Evolutionary conservation across 2,329 filamentous ascomycete species (phyloP), one percentile per base, ranked within the genome.

Genomic region (Botrytis byssoidea): DNA sequence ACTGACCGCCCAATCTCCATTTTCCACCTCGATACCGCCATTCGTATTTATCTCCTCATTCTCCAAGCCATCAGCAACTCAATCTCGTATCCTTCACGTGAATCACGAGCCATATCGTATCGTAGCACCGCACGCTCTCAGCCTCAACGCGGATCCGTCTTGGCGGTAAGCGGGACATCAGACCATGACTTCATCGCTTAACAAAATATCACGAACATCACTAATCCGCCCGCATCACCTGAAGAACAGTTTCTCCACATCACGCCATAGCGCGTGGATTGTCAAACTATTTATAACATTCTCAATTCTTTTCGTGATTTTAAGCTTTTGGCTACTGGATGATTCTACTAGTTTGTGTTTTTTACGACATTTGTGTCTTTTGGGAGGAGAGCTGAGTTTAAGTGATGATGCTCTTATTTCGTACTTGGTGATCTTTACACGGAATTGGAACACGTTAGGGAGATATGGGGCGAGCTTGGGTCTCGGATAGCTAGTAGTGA

Each of bases 91-190:
- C n/a, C n/a, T 32, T 3, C 35, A 16, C 22, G 37, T 57, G 20
- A 44, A 57, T 57, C 35, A 32, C 48, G 37, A 57, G 25, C 20
- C n/a, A 57, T 69, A 44, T 32, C 48, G 66, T 57, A 69, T 57
- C 40, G 35, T 44, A 42, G n/a, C 22, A 57, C 66, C 29, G 35
- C 66, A 69, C 35, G 16, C 66, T 57, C 44, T 57, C 66, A 69
- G 66, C 66, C 66, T 57, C 37, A 69, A 59, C 25, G 18, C 48
- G 22, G 37, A 59, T 42, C 48, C 48, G 48, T 69, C 66, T 69
- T 69, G 66, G 66, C 66, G 40, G 66, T 69, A 29, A 69, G 66
- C 55, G n/a, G n/a, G 37, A 69, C 40, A 51, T 69, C n/a, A 42
- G 66, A 69, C n/a, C 48, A 69, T 69, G 48, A 32, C 51, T 37